Percentiles rank a stretch among this genome's conserved stretches.
Evolutionary conservation across 2,329 filamentous ascomycete genomes (phyloP).

Genomic region (Trichoderma guizhouense): DNA sequence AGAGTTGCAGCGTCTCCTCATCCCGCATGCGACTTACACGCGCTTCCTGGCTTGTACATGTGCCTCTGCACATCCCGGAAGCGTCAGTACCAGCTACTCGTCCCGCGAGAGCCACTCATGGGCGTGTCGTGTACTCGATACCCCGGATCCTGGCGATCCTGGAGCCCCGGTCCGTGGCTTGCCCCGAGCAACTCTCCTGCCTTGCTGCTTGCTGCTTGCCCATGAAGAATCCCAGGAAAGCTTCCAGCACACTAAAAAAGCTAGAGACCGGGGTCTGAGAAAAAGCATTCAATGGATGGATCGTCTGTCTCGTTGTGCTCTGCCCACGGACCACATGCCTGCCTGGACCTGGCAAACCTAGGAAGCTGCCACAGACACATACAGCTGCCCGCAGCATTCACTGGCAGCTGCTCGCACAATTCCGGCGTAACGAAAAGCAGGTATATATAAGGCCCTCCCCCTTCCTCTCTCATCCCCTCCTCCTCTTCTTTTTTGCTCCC

Average conservation of each 20-base stretch:
- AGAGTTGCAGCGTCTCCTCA: neutral
- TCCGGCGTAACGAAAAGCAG: neutral
- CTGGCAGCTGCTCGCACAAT: conserved; percentile 6
- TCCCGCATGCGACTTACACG: conserved; percentile 3
- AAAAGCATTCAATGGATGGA: neutral
- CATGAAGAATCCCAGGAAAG: neutral
- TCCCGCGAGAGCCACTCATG: neutral
- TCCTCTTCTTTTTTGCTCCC: neutral
- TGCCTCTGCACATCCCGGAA: neutral
- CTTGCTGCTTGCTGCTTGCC: neutral
- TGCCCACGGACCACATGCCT: neutral
- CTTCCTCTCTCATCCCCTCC: neutral
- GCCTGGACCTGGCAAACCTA: neutral
- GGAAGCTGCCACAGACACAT: neutral
- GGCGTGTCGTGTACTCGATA: neutral
- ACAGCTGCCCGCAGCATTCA: neutral
- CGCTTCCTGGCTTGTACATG: neutral
- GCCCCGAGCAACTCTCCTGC: neutral
- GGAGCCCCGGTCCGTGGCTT: neutral
- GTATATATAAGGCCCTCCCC: conserved; percentile 2
- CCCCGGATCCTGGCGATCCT: conserved; percentile 5
- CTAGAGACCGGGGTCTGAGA: neutral
- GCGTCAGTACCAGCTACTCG: neutral
- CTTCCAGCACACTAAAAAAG: neutral
- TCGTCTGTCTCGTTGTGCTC: neutral